Percentiles rank a stretch among this genome's conserved stretches.
Evolutionary conservation across 106 monocot genomes (phyloP).

Genomic region (Dioscorea zingiberensis): DNA sequence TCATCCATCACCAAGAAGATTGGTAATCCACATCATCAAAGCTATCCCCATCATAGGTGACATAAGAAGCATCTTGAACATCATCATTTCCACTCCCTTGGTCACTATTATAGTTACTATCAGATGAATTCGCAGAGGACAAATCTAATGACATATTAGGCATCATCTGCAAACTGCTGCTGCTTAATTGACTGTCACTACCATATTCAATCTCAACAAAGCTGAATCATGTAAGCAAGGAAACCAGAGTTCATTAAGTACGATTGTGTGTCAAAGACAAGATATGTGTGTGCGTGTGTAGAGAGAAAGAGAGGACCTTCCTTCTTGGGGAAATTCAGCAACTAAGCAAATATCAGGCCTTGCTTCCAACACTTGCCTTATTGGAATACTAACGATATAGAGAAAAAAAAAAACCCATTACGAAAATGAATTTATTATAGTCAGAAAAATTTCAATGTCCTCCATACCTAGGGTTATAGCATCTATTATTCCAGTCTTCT

Average conservation of each 20-base stretch:
- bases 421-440: not conserved
- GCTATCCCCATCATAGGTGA: constrained; percentile 20
- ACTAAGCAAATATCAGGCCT: constrained; percentile 39
- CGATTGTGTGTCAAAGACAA: not conserved
- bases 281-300: not conserved
- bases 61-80: constrained; percentile 12
- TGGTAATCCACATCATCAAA: constrained; percentile 28
- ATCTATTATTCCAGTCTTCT: constrained; percentile 41
- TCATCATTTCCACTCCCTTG: constrained; percentile 39
- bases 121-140: constrained; percentile 15
- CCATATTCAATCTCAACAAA: constrained; percentile 23
- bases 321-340: constrained; percentile 36
- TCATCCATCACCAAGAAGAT: not conserved
- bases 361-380: constrained; percentile 31
- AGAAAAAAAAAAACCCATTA: not conserved
- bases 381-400: constrained; percentile 20
- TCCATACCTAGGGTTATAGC: constrained; percentile 36
- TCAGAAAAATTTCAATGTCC: not conserved
- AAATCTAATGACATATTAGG: constrained; percentile 7
- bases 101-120: constrained; percentile 30
- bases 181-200: constrained; percentile 22
- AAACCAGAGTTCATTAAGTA: not conserved
- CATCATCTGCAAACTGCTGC: constrained; percentile 22
- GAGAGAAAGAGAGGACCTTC: constrained; percentile 18
- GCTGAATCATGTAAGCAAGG: constrained; percentile 17